Evolutionary conservation across 345 rosid genomes (phyloP), one percentile per base, ranked within the genome.

Genomic region (Schrenkiella parvula): DNA sequence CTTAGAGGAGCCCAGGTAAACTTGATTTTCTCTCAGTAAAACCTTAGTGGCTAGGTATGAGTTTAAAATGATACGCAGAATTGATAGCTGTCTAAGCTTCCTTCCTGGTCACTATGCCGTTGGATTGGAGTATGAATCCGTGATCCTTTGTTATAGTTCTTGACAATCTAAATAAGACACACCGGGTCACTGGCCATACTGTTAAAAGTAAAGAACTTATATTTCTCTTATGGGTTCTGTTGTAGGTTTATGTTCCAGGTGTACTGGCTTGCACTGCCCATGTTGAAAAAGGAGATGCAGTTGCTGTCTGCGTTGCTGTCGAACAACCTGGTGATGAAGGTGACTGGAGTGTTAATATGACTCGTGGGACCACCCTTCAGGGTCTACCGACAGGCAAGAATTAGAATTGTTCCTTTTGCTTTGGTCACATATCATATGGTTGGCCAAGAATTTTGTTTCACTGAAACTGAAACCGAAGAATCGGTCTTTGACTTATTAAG

Each of bases 1-100:
- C 96, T 95, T 38, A 88, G 98, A 50, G 99, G 99, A 75, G 99
- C 99, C 70, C 97, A 91, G 96, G 99, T 93, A 66, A 60, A 38
- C 47, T 41, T 1, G 0, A 4, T 1, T 26, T 37, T 19, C 26
- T 26, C 37, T 35, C 39, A 22, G 0, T 25, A 10, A 41, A 34
- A 23, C 14, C 51, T 39, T 60, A 39, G 21, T 60, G 41, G 26
- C 29, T 48, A 50, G 6, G 15, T 56, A 1, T 46, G 50, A n/a
- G 5, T 21, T 26, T 35, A 43, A 18, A 64, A 22, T 21, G 55
- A 29, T 50, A 4, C 15, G 13, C 39, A 1, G 6, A 19, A n/a
- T 4, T 32, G 21, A 15, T 42, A 42, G 29, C 22, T 10, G 31
- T 7, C 48, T 54, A 23, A 72, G 65, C 29, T 15, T 72, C 21